Base-by-base conservation (phyloP, 148 eudicot species). In the Cornus controversa region DNA sequence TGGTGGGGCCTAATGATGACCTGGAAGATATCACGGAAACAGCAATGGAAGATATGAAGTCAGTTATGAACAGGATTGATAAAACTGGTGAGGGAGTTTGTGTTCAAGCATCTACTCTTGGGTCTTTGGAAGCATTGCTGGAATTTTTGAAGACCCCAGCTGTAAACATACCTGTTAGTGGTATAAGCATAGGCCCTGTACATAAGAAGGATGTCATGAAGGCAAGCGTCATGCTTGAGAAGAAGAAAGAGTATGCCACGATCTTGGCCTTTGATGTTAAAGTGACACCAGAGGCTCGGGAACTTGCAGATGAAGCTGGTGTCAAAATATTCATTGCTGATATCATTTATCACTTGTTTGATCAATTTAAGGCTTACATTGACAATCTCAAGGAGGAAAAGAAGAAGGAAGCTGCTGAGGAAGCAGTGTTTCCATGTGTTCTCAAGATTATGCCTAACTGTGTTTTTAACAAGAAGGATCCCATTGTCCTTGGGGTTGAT, bases 211-310 rank as follows among this genome's bases (percentile, higher is more conserved):
- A 96, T 85, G 98, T 96, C 57, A 90, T 93, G 96, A 91, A 87
- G 80, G 97, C 98, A 24, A 91, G 99, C 75, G 94, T 93, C 40
- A 96, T 96, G 97, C 97, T 96, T 77, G 99, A 96, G 86, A 96
- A 93, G 97, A 93, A 86, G 83, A 96, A 88, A 80, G 99, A 96
- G 86, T 96, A 82, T 83, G 98, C 94, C 34, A 89, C 98, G 13
- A 96, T 96, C n/a, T 80, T 96, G 80, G 98, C 99, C 53, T 96
- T 96, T 69, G 98, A 96, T 87, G 99, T 93, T 72, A 93, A 91
- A 89, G 99, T 96, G 78, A 93, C 97, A 20, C 92, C 87, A 22
- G 99, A 96, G 81, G 98, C 93, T 70, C 89, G 92, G 82, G 94
- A 90, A 65, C 92, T 89, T 84, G 96, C 99, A 10, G 98, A 93